Base-by-base conservation (phyloP, 106 monocot genomes). In the Dioscorea dumetorum region DNA sequence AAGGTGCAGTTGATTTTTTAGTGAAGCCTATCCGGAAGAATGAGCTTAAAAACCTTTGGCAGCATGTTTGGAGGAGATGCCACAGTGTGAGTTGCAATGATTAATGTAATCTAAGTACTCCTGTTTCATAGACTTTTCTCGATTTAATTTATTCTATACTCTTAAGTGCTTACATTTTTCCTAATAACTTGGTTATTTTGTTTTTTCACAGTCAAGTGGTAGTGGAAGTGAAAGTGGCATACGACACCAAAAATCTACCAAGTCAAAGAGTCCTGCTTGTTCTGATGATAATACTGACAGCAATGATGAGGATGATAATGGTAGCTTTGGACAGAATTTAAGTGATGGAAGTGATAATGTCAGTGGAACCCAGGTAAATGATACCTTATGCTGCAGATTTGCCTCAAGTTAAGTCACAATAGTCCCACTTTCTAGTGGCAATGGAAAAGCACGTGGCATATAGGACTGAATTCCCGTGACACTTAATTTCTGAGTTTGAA, bases 11-110 rank as follows among this genome's bases (percentile, higher is more conserved):
- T 84, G 97, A 97, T 67, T 97, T 97, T 80, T 79, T 97, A 67
- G 89, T 97, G 61, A 97, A 97, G 78, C 97, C 97, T 70, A 77
- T 97, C 17, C 79, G 97, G 21, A 97, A 97, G 72, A 97, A 97
- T 75, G 97, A 97, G 66, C 89, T 97, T 60, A 97, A 87, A 82
- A 92, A 86, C 50, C 87, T 97, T 52, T 97, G 97, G 97, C 97
- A 97, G 79, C 97, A 97, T 82, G 86, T 97, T 20, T 97, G 97
- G 97, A 91, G 97, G 70, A 79, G 97, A 78, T 92, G 85, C 68
- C 72, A 72, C 49, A 79, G 72, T 64, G 79, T 83, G 67, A 79
- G 79, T 78, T 20, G 28, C 64, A 57, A 17, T 41, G 10, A 41
- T 41, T 6, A 10, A 41, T 41, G 10, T 6, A 41, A 41, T 10